These are phyloP conservation scores for Emergomyces pasteurianus DNA, from an alignment of 2,329 filamentous ascomycete genomes.

Conservation along the genomic window DNA sequence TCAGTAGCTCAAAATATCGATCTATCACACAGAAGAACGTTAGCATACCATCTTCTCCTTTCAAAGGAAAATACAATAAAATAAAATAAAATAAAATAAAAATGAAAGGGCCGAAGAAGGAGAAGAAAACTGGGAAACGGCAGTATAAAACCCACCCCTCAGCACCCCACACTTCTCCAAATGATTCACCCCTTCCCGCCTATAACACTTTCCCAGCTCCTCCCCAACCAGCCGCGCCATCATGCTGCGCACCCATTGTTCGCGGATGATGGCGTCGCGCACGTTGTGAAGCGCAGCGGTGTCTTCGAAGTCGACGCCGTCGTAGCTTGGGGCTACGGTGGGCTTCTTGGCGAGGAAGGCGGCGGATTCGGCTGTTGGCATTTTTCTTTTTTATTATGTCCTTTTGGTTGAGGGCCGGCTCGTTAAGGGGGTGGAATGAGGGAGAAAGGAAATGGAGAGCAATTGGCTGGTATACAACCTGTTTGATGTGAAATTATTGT, in stretches of 20 bases:
- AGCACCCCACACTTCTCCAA: slow-evolving; percentile 55
- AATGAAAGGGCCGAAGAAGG: neutral
- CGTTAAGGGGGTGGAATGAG: neutral
- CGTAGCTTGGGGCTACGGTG: slow-evolving; percentile 52
- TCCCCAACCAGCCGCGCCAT: slow-evolving; percentile 54
- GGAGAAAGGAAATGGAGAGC: slow-evolving; percentile 3
- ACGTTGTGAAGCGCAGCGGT: slow-evolving; percentile 51
- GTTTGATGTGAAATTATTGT: neutral
- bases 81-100: neutral
- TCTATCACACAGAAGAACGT: slow-evolving; percentile 30
- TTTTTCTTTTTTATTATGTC: slow-evolving; percentile 19
- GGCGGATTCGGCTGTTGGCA: slow-evolving; percentile 55
- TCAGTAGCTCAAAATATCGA: slow-evolving; percentile 52
- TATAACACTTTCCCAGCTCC: slow-evolving; percentile 57
- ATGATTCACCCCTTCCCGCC: slow-evolving; percentile 53
- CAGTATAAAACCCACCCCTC: slow-evolving; percentile 41
- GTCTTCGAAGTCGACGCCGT: slow-evolving; percentile 56
- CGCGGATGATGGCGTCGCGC: slow-evolving; percentile 52
- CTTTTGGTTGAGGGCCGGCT: neutral
- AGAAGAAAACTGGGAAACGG: neutral
- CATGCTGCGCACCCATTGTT: slow-evolving; percentile 59
- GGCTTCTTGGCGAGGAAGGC: slow-evolving; percentile 55
- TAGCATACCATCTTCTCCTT: neutral
- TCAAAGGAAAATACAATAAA: neutral
- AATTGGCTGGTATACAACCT: neutral